Conservation (phyloP, 768 basidiomycete genomes). For the Cystobasidium tubakii region DNA sequence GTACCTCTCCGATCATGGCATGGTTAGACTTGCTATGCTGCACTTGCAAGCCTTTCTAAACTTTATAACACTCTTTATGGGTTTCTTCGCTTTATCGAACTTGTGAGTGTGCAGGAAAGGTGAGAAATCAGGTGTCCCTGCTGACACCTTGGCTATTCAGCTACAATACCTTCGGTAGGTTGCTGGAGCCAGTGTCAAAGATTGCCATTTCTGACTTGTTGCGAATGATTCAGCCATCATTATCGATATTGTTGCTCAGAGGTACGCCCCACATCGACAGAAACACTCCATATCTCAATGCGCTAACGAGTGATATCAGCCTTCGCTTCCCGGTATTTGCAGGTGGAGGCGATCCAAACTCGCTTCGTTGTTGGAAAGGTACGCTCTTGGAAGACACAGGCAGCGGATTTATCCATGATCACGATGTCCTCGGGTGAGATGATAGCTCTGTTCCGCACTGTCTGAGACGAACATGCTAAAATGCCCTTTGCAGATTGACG, state of each 20-base stretch:
- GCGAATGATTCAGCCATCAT: not conserved
- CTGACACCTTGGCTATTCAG: not conserved
- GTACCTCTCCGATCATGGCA: constrained; percentile 77
- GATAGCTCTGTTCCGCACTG: not conserved
- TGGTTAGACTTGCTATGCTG: constrained; percentile 92
- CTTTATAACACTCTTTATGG: constrained; percentile 73
- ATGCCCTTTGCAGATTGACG: not conserved
- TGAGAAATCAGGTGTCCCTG: no score
- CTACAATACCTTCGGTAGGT: constrained; percentile 17
- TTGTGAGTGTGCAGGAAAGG: no score
- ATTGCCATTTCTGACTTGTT: constrained; percentile 11
- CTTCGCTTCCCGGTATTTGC: constrained; percentile 41
- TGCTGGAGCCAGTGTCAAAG: not conserved
- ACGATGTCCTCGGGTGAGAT: constrained; percentile 41
- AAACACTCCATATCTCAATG: constrained; percentile 29
- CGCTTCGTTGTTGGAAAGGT: constrained; percentile 44
- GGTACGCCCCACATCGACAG: not conserved
- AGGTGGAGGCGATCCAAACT: constrained; percentile 38
- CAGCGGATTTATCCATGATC: constrained; percentile 34
- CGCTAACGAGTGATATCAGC: constrained; percentile 36
- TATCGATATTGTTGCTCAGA: constrained; percentile 7
- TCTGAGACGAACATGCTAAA: not conserved
- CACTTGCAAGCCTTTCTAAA: constrained; percentile 89
- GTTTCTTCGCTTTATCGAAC: constrained; percentile 89
- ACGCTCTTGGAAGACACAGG: constrained; percentile 40